Conservation (phyloP, 192 early-diverging fungal species). For the Coemansia sp. region DNA sequence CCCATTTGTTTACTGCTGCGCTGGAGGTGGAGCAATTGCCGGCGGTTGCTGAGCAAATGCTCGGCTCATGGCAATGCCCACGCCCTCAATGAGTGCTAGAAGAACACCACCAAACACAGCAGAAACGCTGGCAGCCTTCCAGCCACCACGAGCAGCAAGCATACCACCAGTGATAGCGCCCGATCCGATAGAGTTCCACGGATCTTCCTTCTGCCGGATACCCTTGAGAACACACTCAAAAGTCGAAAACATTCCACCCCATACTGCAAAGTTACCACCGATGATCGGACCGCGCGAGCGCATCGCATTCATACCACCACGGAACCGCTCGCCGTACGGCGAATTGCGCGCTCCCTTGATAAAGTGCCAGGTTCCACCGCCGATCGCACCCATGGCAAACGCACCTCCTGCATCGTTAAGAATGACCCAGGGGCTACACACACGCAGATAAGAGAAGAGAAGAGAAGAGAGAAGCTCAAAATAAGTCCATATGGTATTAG, state of each 20-base stretch:
- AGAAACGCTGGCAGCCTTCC: slow-evolving; percentile 76
- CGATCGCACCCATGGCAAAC: slow-evolving; percentile 96
- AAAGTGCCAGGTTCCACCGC: slow-evolving; percentile 94
- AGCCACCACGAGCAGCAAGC: slow-evolving; percentile 82
- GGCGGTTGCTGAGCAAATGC: slow-evolving; percentile 67
- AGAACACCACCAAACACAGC: slow-evolving; percentile 92
- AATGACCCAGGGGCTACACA: slow-evolving; percentile 76
- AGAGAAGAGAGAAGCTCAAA: neutral
- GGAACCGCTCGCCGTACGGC: slow-evolving; percentile 90
- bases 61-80: slow-evolving; percentile 76
- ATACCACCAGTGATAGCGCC: slow-evolving; percentile 95
- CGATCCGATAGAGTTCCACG: slow-evolving; percentile 95
- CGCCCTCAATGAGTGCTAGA: slow-evolving; percentile 95
- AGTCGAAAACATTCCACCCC: slow-evolving; percentile 97
- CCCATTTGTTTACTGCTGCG: slow-evolving; percentile 15
- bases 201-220: slow-evolving; percentile 97
- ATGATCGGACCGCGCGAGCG: slow-evolving; percentile 92
- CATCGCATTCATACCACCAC: slow-evolving; percentile 82
- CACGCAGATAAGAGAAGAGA: neutral
- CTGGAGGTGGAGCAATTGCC: slow-evolving; percentile 45
- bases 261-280: slow-evolving; percentile 99
- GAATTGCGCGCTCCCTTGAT: slow-evolving; percentile 99
- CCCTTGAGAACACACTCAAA: slow-evolving; percentile 95
- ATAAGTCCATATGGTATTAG: neutral
- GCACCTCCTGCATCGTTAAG: slow-evolving; percentile 82